phyloP scores from a whole-genome alignment of 2,329 filamentous ascomycete species.

The Ophiostoma piceae region DNA sequence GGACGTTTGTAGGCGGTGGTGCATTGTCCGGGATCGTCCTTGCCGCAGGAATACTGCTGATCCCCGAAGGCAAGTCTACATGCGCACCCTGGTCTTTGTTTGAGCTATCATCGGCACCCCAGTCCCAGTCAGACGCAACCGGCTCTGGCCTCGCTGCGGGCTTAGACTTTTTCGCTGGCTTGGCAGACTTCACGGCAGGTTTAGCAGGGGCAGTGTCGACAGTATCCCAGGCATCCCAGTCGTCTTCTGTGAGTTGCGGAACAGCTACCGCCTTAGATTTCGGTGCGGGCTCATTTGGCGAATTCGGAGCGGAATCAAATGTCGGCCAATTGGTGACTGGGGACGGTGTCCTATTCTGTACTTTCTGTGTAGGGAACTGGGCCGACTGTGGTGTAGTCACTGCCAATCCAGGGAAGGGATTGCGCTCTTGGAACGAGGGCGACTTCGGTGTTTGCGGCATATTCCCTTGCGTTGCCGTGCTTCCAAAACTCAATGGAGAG shows the following conservation, averaged over 20 bases:
- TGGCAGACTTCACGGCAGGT: not conserved
- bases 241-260: constrained; percentile 35
- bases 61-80: constrained; percentile 15
- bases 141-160: constrained; percentile 9
- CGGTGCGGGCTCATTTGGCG: not conserved
- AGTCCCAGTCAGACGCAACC: constrained; percentile 42
- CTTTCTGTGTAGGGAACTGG: constrained; percentile 33
- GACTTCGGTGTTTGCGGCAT: constrained; percentile 45
- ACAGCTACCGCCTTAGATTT: constrained; percentile 22
- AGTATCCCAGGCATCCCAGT: constrained; percentile 43
- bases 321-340: constrained; percentile 46
- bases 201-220: constrained; percentile 18
- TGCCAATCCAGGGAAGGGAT: constrained; percentile 47
- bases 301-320: constrained; percentile 29
- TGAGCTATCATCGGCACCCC: constrained; percentile 42
- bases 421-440: constrained; percentile 49
- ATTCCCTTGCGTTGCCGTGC: constrained; percentile 28
- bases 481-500: constrained; percentile 34
- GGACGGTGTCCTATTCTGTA: constrained; percentile 35
- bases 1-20: constrained; percentile 75
- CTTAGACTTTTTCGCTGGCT: constrained; percentile 4
- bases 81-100: not conserved
- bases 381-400: constrained; percentile 41
- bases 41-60: constrained; percentile 20
- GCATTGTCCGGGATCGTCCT: constrained; percentile 33